Base-by-base conservation (phyloP, 2,329 filamentous ascomycete species). In the Cladosporium sphaerospermum region DNA sequence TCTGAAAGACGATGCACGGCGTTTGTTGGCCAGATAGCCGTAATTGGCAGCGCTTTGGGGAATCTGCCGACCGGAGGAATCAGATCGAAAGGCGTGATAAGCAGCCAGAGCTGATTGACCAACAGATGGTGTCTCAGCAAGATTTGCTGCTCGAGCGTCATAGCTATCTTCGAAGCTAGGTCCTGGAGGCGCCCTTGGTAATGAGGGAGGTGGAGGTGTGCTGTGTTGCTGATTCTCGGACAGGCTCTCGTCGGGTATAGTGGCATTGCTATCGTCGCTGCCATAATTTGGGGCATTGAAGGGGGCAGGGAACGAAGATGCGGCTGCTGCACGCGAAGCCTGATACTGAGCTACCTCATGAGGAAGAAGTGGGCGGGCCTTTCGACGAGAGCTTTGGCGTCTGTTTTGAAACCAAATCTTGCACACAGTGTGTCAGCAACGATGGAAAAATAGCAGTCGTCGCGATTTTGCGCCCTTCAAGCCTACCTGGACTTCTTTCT, bases 321-420 rank as follows among this genome's bases (percentile, higher is more conserved):
- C 18, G 13, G 40, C 23, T n/a, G 23, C 54, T 1, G 58, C 61
- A 37, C 62, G 62, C n/a, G 62, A 60, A 41, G 62, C 47, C 31
- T 68, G 67, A 53, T 67, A 69, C 47, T 69, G 64, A 14, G 62
- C 82, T 52, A 92, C 79, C 67, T 93, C 89, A 68, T 90, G 84
- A 9, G 85, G 81, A 28, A 88, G 82, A 36, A 95, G 78, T 44
- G 91, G 90, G 61, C 88, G 86, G 52, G 89, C 89, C 74, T 92
- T 95, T 61, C 92, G 83, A 62, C 92, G 82, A 69, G 95, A 89
- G 71, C 95, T 96, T 70, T 97, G 92, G 60, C 92, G 82, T 65
- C 90, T 83, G 66, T 96, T 96, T 67, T 96, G 92, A 73, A 96
- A 96, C 92, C 92, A 97, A 63, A 96, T 96, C 92, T 96, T 61